Evolutionary conservation across 2,329 filamentous ascomycete genomes (phyloP).

Genomic region (Alternaria conjuncta): DNA sequence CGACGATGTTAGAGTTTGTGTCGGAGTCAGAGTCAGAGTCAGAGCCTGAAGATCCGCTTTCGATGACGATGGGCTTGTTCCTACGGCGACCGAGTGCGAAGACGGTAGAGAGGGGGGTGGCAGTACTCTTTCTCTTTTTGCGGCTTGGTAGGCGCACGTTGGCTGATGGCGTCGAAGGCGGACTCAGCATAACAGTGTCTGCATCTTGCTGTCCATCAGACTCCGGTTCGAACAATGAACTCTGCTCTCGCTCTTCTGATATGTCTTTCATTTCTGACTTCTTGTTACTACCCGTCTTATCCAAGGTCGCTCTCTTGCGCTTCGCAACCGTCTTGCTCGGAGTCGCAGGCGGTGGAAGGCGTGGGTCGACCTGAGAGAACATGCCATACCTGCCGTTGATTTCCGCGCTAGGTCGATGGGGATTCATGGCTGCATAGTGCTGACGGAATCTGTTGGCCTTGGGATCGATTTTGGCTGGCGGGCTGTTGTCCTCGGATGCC

Average conservation of each 20-base stretch:
- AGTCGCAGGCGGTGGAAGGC: background rate
- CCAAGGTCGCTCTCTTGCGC: background rate
- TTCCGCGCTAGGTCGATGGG: background rate
- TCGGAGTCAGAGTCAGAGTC: background rate
- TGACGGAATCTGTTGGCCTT: background rate
- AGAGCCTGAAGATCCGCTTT: background rate
- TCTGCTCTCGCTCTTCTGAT: background rate
- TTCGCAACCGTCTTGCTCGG: background rate
- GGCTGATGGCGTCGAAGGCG: background rate
- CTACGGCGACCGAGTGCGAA: too few species aligned
- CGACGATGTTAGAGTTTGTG: background rate
- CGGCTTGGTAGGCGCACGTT: background rate
- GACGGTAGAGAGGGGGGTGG: background rate
- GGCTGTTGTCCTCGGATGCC: background rate
- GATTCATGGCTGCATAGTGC: background rate
- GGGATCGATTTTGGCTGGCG: background rate
- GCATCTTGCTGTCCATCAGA: background rate
- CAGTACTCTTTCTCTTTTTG: background rate
- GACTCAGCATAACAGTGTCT: background rate
- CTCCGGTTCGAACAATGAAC: background rate
- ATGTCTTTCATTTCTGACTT: background rate
- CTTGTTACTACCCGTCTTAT: background rate
- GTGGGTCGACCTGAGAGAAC: background rate
- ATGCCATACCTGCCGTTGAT: background rate
- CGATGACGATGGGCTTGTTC: background rate